Evolutionary conservation across 768 basidiomycete genomes (phyloP).

Genomic region (Termitomyces sp.): DNA sequence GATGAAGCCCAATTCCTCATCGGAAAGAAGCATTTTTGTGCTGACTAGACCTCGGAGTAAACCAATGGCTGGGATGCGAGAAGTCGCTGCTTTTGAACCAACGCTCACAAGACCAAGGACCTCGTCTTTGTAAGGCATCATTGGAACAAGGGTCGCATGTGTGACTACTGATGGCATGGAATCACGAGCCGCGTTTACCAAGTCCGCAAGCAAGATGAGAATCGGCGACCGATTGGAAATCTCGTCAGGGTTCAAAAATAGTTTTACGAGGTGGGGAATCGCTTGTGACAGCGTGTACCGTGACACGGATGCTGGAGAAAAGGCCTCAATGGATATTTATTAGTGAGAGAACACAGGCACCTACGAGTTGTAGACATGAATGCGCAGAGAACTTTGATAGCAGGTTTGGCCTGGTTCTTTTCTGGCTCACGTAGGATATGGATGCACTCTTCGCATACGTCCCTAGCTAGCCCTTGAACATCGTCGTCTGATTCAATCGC

Average conservation of each 20-base stretch:
- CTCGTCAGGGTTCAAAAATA: conserved; percentile 73
- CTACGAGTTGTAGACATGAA: conserved; percentile 75
- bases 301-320: conserved; percentile 55
- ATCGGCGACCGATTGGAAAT: conserved; percentile 59
- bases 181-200: conserved; percentile 50
- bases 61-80: conserved; percentile 55
- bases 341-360: conserved; percentile 23
- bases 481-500: conserved; percentile 31
- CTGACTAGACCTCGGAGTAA: conserved; percentile 64
- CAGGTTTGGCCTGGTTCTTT: conserved; percentile 86
- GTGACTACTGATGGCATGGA: conserved; percentile 21
- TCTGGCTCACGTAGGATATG: conserved; percentile 83
- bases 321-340: background rate
- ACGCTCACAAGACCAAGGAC: conserved; percentile 59
- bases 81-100: conserved; percentile 46
- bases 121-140: conserved; percentile 69
- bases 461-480: conserved; percentile 57
- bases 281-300: conserved; percentile 62
- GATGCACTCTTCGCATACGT: conserved; percentile 78
- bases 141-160: conserved; percentile 20
- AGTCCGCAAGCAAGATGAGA: conserved; percentile 59
- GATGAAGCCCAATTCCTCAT: conserved; percentile 73
- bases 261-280: conserved; percentile 67
- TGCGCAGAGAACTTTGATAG: conserved; percentile 76
- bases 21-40: conserved; percentile 54